Evolutionary conservation across 1,284 basidiomycete genomes (phyloP), one percentile per base, ranked within the genome.

Genomic region (Ceratobasidium sp.): DNA sequence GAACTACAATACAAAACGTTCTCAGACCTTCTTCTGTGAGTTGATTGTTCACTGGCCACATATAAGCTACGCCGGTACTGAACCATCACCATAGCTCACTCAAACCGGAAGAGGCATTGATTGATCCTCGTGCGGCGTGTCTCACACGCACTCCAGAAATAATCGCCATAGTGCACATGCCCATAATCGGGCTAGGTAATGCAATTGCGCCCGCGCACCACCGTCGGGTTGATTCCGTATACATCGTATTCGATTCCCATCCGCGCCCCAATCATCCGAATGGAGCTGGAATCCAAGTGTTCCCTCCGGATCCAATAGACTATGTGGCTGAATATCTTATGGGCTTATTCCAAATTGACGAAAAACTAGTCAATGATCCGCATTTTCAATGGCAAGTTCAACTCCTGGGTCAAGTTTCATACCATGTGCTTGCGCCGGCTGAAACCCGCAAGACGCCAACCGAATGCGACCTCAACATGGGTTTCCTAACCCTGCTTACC

Each of bases 131-230:
- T 35, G 86, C 81, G 31, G 81, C 79, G 31, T 79, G 89, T 68
- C 85, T 90, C 69, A 89, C 88, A 0, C 86, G 87, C 29, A 86
- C 88, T 40, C 88, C 88, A 0, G 88, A 89, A 75, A 87, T 88
- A 69, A 77, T 90, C 27, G 80, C 82, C n/a, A 85, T 85, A 73
- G 75, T 88, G 71, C 84, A 83, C 70, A 79, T 88, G 52, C 75
- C 78, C 0, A 47, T 69, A 13, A 32, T 15, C 4, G 20, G 32
- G 17, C 29, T 32, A n/a, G 2, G 68, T 72, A 1, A 71, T 67
- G 25, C 73, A 77, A 12, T n/a, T n/a, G n/a, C 68, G 60, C 8
- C 69, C n/a, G n/a, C n/a, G 34, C 0, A 31, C 6, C 53, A 34
- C 10, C n/a, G 29, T 32, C 31, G 35, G 34, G 35, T 25, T 15